Evolutionary conservation across 345 rosid species (phyloP).

Genomic region (Eucalyptus leucophloia): DNA sequence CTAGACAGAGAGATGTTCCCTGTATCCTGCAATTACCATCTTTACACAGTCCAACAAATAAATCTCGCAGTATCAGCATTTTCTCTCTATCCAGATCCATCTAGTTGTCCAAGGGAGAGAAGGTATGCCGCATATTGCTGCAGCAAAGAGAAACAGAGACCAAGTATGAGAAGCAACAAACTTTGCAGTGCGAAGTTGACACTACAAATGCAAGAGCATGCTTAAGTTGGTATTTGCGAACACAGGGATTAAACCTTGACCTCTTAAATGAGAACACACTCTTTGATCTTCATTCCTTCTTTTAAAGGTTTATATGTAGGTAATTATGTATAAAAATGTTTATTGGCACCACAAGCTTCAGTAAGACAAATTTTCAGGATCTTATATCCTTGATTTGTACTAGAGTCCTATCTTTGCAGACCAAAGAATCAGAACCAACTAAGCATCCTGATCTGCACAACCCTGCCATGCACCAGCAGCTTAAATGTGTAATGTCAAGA

Average conservation of each 20-base stretch:
- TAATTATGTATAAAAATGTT: background rate
- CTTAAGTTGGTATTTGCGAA: background rate
- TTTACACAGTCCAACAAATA: background rate
- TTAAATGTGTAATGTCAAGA: background rate
- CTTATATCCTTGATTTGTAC: background rate
- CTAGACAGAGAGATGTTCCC: background rate
- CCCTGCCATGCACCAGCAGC: background rate
- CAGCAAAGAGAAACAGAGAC: background rate
- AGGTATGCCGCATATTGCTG: slow-evolving; percentile 93
- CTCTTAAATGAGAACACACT: background rate
- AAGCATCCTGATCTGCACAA: background rate
- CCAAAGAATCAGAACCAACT: background rate
- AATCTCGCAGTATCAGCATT: background rate
- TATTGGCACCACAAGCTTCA: background rate
- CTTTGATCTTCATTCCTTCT: background rate
- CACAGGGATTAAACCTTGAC: background rate
- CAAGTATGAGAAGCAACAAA: background rate
- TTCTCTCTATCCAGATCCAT: slow-evolving; percentile 50
- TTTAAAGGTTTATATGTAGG: background rate
- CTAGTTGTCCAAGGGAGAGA: slow-evolving; percentile 76
- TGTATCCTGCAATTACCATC: background rate
- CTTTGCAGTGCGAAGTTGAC: background rate
- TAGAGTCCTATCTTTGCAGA: background rate
- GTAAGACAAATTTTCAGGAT: background rate
- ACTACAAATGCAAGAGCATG: background rate